Evolutionary conservation across 2,329 filamentous ascomycete genomes (phyloP), one percentile per base, ranked within the genome.

Genomic region (Helminthosporium solani): DNA sequence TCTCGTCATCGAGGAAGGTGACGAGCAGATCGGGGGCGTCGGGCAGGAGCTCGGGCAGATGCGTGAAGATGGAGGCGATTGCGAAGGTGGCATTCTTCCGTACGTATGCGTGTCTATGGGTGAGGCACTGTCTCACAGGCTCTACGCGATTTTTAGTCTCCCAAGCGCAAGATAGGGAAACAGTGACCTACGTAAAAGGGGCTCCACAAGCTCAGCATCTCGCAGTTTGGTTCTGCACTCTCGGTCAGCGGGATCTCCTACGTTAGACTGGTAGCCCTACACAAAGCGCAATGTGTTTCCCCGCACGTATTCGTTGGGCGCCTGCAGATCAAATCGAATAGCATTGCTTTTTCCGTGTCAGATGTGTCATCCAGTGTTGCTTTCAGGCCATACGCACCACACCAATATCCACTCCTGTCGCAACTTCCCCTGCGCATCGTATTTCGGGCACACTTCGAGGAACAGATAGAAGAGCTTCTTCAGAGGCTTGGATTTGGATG

Each of bases 371-470:
- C 25, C 15, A 43, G n/a, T n/a, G n/a, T 14, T 14, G 6, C 14
- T 38, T 12, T 28, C 31, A 15, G 8, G 16, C 19, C 34, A 60
- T 71, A 70, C 79, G 59, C 75, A 96, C 92, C 94, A 99, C 63
- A 99, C 94, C 66, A 99, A 77, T 71, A 99, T 99, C 90, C 96
- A 97, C 76, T 99, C 94, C 75, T 99, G 94, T 80, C 96, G 96
- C 56, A 99, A 78, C 80, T 97, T 99, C 66, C 94, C 94, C 67
- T 79, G 85, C 43, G 85, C 79, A 73, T 99, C 94, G 47, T 90
- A 85, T 77, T 99, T 99, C 33, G 92, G 94, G 72, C 94, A 97
- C 70, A 97, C 94, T 75, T 99, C 94, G 71, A 97, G 96, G 78
- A 99, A 99, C 73, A 99, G 94, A 76, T 99, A 99, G 45, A 99